These are phyloP conservation scores for Amphichorda felina DNA, from an alignment of 2,329 filamentous ascomycete species.

Conservation along the genomic window DNA sequence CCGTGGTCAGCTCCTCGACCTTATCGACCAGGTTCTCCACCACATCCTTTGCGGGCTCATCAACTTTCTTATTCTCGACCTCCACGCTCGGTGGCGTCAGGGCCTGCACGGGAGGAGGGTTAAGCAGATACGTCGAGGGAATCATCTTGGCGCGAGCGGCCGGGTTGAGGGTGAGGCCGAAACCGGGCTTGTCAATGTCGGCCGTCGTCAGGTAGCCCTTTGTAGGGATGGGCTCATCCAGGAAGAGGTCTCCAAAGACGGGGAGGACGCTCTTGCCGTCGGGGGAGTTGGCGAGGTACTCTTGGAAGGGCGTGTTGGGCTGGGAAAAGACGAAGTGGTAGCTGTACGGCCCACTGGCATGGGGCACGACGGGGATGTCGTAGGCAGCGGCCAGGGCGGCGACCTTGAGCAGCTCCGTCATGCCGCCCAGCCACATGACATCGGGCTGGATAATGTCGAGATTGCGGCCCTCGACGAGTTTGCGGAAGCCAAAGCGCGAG, in stretches of 20 bases:
- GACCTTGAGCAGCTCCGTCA: slow-evolving; percentile 87
- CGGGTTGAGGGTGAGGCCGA: slow-evolving; percentile 79
- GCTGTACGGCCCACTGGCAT: slow-evolving; percentile 86
- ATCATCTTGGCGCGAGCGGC: slow-evolving; percentile 60
- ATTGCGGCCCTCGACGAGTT: slow-evolving; percentile 83
- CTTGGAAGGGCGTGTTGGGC: slow-evolving; percentile 87
- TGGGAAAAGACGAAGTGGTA: slow-evolving; percentile 96
- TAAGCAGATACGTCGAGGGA: slow-evolving; percentile 61
- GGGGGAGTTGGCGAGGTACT: slow-evolving; percentile 87
- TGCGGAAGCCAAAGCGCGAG: slow-evolving; percentile 87
- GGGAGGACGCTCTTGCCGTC: slow-evolving; percentile 84
- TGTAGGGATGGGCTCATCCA: slow-evolving; percentile 79
- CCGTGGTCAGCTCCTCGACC: slow-evolving; percentile 19
- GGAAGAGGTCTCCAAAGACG: slow-evolving; percentile 83
- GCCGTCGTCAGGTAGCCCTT: slow-evolving; percentile 72
- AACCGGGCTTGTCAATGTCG: slow-evolving; percentile 79
- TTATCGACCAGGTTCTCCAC: slow-evolving; percentile 19
- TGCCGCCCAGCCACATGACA: slow-evolving; percentile 92
- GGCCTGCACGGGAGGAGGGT: slow-evolving; percentile 44
- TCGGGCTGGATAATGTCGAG: slow-evolving; percentile 92
- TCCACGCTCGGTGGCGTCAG: slow-evolving; percentile 16
- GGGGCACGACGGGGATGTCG: slow-evolving; percentile 90
- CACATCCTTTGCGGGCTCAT: slow-evolving; percentile 8
- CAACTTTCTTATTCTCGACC: slow-evolving; percentile 5
- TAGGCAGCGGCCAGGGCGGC: slow-evolving; percentile 83